Evolutionary conservation across 805 yeast genomes (phyloP), one percentile per base, ranked within the genome.

Genomic region (Spathaspora sp.): DNA sequence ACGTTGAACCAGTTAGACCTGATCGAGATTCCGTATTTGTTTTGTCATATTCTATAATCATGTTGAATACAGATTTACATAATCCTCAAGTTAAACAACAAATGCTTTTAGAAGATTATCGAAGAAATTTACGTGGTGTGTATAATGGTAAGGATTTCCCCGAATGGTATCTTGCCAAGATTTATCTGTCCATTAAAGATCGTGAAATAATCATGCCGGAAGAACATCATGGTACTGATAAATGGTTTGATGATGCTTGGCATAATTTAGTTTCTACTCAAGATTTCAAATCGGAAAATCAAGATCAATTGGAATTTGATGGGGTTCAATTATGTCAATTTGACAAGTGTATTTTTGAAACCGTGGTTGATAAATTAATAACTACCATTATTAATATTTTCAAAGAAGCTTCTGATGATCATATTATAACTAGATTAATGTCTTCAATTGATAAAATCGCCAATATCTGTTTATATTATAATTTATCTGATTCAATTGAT

Each of bases 161-260:
- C 2, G 78, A 77, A 20, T 91, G 96, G 88, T 93, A 90, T 62
- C 73, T 93, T 55, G 83, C 85, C 53, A 87, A 81, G 56, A 90
- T 93, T 23, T 94, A 88, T 67, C 72, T 79, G 23, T 87, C 96
- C 1, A 92, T 94, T 50, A 79, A 82, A 54, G 89, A 86, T 51
- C 81, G 87, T 49, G 99, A 94, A 67, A 94, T 94, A 56, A 89
- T 94, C 47, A 89, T 96, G 92, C 98, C 99, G 0, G 98, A 94
- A 61, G 99, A 94, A 62, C 97, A 93, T 60, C 96, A 90, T 64
- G 94, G 93, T 14, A 89, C 91, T 10, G 88, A 90, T 18, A 90
- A 87, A 63, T 87, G 96, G 85, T 93, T 92, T 67, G 97, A 92
- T 63, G 93, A 88, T 61, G 76, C 73, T 29, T 88, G 96, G 96